Evolutionary conservation across 2,329 filamentous ascomycete species (phyloP), one percentile per base, ranked within the genome.

Genomic region (Phoma sp.): DNA sequence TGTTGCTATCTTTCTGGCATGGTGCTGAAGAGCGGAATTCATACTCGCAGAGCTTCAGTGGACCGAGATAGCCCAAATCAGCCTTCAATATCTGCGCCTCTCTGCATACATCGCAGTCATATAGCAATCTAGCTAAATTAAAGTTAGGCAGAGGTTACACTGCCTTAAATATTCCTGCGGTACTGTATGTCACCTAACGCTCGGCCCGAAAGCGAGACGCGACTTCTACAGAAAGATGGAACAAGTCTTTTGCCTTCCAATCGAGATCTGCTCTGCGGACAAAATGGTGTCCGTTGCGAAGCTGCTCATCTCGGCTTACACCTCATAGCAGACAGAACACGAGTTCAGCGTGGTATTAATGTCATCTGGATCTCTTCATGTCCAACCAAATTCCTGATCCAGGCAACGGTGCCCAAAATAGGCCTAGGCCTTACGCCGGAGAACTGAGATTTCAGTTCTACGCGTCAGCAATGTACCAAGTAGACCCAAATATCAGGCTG

Each of bases 101-200:
- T 22, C n/a, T 7, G 11, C 11, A 24, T 36, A n/a, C 18, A 33
- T n/a, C 32, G 32, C 32, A 13, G 7, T 33, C 32, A n/a, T 35
- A 33, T 40, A 24, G n/a, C 6, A 22, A 25, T 27, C 29, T 13
- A 9, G 32, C 35, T 40, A 40, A 45, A 39, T 32, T 43, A 11
- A 48, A 14, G 35, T 32, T 30, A 13, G 22, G 25, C 23, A 10
- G 35, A 29, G 41, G 46, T 50, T 42, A 45, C 46, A 55, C 52
- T 35, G 24, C 41, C 32, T 14, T 6, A 27, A 41, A 46, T 46
- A 37, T 13, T 18, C 18, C 14, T 4, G 25, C 27, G 4, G 14
- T 29, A 29, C 7, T 22, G 13, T 30, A 32, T 46, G 40, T 46
- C n/a, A 42, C 30, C 35, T 7, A 30, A 7, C 11, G 6, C 38